Conservation (phyloP, 805 yeast genomes). For the Teunomyces lycoperdinae region DNA sequence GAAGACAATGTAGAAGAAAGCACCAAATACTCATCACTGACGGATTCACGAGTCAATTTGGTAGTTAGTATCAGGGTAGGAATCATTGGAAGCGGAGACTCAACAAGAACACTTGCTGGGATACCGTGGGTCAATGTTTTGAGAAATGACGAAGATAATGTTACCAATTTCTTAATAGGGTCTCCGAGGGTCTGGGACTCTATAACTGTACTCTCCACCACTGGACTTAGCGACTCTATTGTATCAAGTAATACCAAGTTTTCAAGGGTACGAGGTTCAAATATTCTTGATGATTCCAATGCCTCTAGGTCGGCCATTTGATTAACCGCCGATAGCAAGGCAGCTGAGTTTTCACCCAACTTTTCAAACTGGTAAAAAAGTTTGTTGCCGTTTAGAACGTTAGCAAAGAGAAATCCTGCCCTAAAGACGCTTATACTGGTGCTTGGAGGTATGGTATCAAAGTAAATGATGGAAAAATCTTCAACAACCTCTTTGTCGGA, state of each 20-base stretch:
- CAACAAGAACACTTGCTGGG: slow-evolving; percentile 58
- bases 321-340: neutral
- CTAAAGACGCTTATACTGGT: slow-evolving; percentile 57
- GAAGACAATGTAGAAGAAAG: slow-evolving; percentile 54
- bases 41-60: slow-evolving; percentile 41
- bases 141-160: slow-evolving; percentile 40
- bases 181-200: slow-evolving; percentile 11
- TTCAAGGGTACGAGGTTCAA: slow-evolving; percentile 31
- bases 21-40: slow-evolving; percentile 60
- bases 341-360: slow-evolving; percentile 55
- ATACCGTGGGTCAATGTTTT: slow-evolving; percentile 56
- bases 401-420: slow-evolving; percentile 74
- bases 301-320: neutral
- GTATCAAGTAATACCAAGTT: slow-evolving; percentile 61
- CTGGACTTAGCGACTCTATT: slow-evolving; percentile 51
- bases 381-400: slow-evolving; percentile 61
- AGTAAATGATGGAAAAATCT: slow-evolving; percentile 55
- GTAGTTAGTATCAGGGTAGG: slow-evolving; percentile 67
- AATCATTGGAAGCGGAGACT: slow-evolving; percentile 69
- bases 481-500: slow-evolving; percentile 43
- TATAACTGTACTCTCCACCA: slow-evolving; percentile 28
- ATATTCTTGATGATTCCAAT: neutral
- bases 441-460: slow-evolving; percentile 71
- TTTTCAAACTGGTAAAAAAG: slow-evolving; percentile 74
- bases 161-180: slow-evolving; percentile 20